Base-by-base conservation (phyloP, 257 asterid species). In the Salvia splendens region DNA sequence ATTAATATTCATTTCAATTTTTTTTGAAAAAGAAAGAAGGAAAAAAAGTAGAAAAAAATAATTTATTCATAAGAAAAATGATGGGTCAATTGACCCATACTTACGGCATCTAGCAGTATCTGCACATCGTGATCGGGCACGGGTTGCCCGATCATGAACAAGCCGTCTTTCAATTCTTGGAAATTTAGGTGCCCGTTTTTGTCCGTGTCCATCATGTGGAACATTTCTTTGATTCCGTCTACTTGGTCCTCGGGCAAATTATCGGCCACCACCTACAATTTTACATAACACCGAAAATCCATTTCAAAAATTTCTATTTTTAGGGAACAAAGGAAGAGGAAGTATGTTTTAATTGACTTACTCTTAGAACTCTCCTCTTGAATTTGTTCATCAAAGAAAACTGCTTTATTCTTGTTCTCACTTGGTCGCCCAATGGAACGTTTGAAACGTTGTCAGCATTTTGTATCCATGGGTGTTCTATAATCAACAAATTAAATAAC, bases 331-430 rank as follows among this genome's bases (percentile, higher is more conserved):
- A 24, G 3, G n/a, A n/a, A n/a, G n/a, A n/a, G n/a, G n/a, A n/a
- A 24, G 2, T 24, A 24, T 24, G 30, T 24, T 24, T 24, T 24
- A 24, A 24, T 24, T 24, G 30, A 72, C 94, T 84, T 76, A 90
- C 97, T 58, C 91, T 70, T 2, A 91, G 84, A 70, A 91, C 97
- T 80, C 72, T 88, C 75, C 82, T 91, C 89, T 91, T 91, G 89
- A 91, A 91, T 67, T 86, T 88, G 43, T 85, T 91, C 96, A 91
- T 91, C 89, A 88, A 76, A 0, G 97, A 81, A 74, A 91, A 91
- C 73, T 91, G 97, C 72, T 84, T 91, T 30, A 91, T 91, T 72
- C 86, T 91, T 35, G 86, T 54, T 48, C 89, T 72, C 5, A 91
- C 97, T 0, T 85, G 74, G 72, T 88, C 96, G 42, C 97, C 96